Evolutionary conservation across 2,329 filamentous ascomycete genomes (phyloP).

Genomic region (Xylariaceae sp.): DNA sequence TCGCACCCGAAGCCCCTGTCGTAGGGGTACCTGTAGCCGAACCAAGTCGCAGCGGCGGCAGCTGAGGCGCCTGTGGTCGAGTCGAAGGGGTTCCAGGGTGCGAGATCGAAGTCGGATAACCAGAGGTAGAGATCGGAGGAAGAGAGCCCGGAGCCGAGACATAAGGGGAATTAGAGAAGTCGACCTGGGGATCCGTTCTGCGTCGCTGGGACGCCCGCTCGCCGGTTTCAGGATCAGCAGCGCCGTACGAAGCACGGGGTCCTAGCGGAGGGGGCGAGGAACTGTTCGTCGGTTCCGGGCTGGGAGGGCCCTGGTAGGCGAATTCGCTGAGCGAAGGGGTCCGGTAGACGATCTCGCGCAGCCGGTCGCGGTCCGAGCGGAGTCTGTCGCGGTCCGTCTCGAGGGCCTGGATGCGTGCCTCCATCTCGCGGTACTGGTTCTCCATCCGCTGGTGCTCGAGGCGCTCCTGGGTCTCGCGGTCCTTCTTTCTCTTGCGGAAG

Average conservation of each 20-base stretch:
- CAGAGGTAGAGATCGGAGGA: conserved; percentile 38
- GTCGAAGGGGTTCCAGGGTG: conserved; percentile 31
- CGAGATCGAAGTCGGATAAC: conserved; percentile 33
- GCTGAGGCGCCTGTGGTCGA: conserved; percentile 35
- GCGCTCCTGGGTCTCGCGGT: conserved; percentile 69
- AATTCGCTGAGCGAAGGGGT: conserved; percentile 52
- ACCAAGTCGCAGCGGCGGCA: conserved; percentile 48
- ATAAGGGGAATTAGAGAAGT: conserved; percentile 39
- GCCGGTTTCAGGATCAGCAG: conserved; percentile 39
- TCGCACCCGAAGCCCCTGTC: conserved; percentile 21
- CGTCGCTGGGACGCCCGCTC: conserved; percentile 45
- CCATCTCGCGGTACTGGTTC: conserved; percentile 60
- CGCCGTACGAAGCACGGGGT: conserved; percentile 30
- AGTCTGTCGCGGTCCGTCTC: conserved; percentile 68
- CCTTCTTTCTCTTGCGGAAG: conserved; percentile 76
- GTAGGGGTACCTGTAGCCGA: conserved; percentile 27
- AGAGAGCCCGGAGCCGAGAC: conserved; percentile 36
- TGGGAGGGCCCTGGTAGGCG: conserved; percentile 48
- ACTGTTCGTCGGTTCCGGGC: conserved; percentile 39
- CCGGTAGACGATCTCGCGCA: conserved; percentile 60
- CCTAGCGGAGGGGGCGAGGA: conserved; percentile 21
- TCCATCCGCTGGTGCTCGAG: conserved; percentile 61
- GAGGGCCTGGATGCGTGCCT: conserved; percentile 46
- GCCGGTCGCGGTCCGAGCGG: conserved; percentile 63
- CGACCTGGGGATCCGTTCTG: conserved; percentile 44